These are phyloP conservation scores for Paradendryphiella salina DNA, from an alignment of 2,329 filamentous ascomycete genomes.

Conservation along the genomic window DNA sequence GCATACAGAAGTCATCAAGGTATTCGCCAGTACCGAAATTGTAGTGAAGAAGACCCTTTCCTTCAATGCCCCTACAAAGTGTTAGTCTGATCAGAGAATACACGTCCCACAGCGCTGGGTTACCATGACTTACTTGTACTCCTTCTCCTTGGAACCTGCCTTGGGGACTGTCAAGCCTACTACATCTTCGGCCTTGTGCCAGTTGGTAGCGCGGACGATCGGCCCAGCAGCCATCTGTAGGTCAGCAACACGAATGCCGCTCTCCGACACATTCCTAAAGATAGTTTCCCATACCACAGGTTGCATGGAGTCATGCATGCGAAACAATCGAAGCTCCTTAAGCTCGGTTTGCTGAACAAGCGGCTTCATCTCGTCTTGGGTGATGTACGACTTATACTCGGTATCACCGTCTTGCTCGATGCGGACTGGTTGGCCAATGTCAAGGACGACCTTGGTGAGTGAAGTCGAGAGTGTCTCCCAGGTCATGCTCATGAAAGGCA, in stretches of 20 bases:
- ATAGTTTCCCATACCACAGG: conserved; percentile 39
- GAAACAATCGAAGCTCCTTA: conserved; percentile 35
- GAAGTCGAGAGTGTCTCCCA: conserved; percentile 27
- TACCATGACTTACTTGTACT: conserved; percentile 27
- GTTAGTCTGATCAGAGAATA: neutral
- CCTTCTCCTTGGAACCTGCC: conserved; percentile 18
- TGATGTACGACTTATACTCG: conserved; percentile 28
- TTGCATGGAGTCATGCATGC: conserved; percentile 34
- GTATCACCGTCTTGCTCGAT: conserved; percentile 18
- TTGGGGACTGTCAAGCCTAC: conserved; percentile 26
- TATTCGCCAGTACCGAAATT: conserved; percentile 40
- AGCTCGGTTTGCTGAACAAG: conserved; percentile 30
- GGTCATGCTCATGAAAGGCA: conserved; percentile 32
- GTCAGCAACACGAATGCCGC: conserved; percentile 31
- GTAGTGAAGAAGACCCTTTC: conserved; percentile 36
- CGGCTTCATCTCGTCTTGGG: conserved; percentile 28
- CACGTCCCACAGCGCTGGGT: too few species aligned
- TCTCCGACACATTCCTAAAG: conserved; percentile 27
- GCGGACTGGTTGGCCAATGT: conserved; percentile 30
- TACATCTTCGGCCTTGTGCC: conserved; percentile 30
- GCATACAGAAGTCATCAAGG: conserved; percentile 38
- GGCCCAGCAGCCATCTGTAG: conserved; percentile 35
- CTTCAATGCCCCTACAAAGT: conserved; percentile 30
- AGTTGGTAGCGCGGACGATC: conserved; percentile 30
- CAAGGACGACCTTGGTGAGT: conserved; percentile 36